Base-by-base conservation (phyloP, 148 eudicot species). In the Amaranthus hypochondriacus region DNA sequence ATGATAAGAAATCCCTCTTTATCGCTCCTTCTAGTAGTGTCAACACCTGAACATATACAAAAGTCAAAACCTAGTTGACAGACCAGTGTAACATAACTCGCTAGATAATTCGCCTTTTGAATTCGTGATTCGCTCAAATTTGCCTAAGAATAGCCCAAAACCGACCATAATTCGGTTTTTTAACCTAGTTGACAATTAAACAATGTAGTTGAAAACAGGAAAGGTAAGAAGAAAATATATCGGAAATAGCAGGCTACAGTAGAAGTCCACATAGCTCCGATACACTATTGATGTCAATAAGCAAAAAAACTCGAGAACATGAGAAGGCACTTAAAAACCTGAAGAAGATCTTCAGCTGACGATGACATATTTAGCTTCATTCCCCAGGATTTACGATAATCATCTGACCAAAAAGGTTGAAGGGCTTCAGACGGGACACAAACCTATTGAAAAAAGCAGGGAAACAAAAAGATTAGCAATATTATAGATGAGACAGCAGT, bases 351-450 rank as follows among this genome's bases (percentile, higher is more conserved):
- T 71, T 85, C 90, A 13, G 89, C 84, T 47, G 94, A 78, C 46
- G 86, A 74, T 48, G 95, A 87, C 61, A 21, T 73, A 57, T 81
- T 80, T 76, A 93, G 83, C 83, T 85, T 89, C 76, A 63, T 56
- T 64, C 87, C 88, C 97, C 96, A 89, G 44, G 88, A 86, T 76
- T 79, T 83, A 70, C 98, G 77, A 72, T 75, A 81, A 63, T 70
- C 77, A 18, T 88, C 95, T 8, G 92, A 87, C 97, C 97, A 93
- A 79, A 75, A 49, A 73, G 89, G 78, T 65, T 80, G 84, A 70
- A 93, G 83, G 69, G 92, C 98, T 78, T 91, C 95, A 47, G 79
- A 46, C 39, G 95, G 97, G 74, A 93, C 60, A 65, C 84, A 85
- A 64, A 83, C 97, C 98, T 93, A 82, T 77, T 71, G 64, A 60